Conservation (phyloP, 768 basidiomycete genomes). For the Baorangia bicolor region DNA sequence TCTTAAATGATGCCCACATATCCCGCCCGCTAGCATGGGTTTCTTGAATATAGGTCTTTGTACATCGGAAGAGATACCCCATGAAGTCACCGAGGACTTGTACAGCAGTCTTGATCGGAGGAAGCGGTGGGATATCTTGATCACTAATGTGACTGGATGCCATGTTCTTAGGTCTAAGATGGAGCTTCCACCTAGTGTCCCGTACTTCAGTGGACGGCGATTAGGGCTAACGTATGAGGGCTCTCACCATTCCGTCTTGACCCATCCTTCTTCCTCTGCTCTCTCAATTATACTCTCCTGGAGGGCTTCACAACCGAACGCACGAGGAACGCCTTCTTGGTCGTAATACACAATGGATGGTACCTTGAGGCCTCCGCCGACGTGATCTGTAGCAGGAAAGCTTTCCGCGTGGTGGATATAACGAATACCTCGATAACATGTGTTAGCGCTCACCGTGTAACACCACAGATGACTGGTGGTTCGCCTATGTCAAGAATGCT, state of each 20-base stretch:
- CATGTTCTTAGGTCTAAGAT: slow-evolving; percentile 26
- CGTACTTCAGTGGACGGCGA: too few relatives aligned
- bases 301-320: too few relatives aligned
- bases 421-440: neutral
- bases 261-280: too few relatives aligned
- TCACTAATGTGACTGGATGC: slow-evolving; percentile 23
- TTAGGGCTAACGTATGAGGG: neutral
- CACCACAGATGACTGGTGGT: slow-evolving; percentile 16
- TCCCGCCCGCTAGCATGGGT: slow-evolving; percentile 40
- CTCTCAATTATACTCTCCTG: too few relatives aligned
- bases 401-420: slow-evolving; percentile 26
- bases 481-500: slow-evolving; percentile 28
- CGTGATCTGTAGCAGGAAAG: too few relatives aligned
- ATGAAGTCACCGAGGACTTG: too few relatives aligned
- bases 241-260: too few relatives aligned
- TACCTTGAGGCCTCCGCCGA: too few relatives aligned
- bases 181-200: too few relatives aligned
- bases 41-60: slow-evolving; percentile 44
- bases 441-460: slow-evolving; percentile 15
- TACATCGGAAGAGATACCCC: too few relatives aligned
- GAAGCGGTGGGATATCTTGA: slow-evolving; percentile 40
- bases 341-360: too few relatives aligned
- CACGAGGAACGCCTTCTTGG: too few relatives aligned
- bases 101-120: slow-evolving; percentile 39
- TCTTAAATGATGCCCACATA: slow-evolving; percentile 40